Evolutionary conservation across 2,329 filamentous ascomycete species (phyloP).

Genomic region (Arthrinium puccinioides): DNA sequence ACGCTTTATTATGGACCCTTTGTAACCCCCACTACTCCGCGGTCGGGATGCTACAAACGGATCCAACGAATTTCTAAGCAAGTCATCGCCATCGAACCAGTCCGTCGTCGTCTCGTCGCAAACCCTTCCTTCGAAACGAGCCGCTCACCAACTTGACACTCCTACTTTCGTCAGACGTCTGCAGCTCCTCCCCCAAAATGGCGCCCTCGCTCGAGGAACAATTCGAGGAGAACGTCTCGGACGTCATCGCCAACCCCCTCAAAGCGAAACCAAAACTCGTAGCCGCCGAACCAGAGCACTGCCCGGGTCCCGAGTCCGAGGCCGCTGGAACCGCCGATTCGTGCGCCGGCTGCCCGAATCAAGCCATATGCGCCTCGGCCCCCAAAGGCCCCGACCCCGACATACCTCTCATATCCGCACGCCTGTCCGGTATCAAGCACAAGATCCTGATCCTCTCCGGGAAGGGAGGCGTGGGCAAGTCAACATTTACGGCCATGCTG

Average conservation of each 20-base stretch:
- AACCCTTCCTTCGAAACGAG: background rate
- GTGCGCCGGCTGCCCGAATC: slow-evolving; percentile 92
- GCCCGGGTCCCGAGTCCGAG: slow-evolving; percentile 80
- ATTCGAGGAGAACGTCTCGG: slow-evolving; percentile 55
- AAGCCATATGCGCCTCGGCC: slow-evolving; percentile 86
- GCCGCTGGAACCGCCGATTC: slow-evolving; percentile 67
- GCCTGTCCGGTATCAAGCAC: slow-evolving; percentile 75
- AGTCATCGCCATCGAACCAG: no score
- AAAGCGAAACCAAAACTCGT: slow-evolving; percentile 78
- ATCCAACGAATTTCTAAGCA: slow-evolving; percentile 7
- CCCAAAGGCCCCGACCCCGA: slow-evolving; percentile 96
- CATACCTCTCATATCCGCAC: slow-evolving; percentile 77
- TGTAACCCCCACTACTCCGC: slow-evolving; percentile 7
- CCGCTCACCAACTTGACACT: background rate
- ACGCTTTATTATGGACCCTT: no score
- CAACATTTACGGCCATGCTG: slow-evolving; percentile 82
- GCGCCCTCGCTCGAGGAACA: slow-evolving; percentile 74
- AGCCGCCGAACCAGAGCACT: slow-evolving; percentile 94
- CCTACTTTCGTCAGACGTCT: no score
- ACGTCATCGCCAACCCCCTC: slow-evolving; percentile 68
- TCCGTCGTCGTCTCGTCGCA: no score
- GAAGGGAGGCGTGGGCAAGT: slow-evolving; percentile 96
- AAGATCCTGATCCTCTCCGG: slow-evolving; percentile 90
- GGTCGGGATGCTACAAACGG: slow-evolving; percentile 1
- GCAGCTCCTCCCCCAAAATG: slow-evolving; percentile 48